These are phyloP conservation scores for Aspergillus niger DNA, from an alignment of 2,329 filamentous ascomycete species.

Conservation along the genomic window DNA sequence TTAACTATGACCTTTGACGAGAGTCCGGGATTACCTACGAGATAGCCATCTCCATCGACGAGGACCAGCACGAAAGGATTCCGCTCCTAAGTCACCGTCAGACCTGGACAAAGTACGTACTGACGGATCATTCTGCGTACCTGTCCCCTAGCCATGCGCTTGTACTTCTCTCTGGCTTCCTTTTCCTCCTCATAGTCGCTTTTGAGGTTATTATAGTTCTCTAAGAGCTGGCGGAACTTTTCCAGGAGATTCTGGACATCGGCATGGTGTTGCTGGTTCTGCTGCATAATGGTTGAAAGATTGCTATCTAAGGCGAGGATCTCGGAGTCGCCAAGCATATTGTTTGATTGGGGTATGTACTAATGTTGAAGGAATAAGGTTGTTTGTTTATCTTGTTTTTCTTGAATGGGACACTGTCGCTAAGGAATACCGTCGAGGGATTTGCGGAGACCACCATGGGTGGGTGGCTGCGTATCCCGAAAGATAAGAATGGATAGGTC, in stretches of 20 bases:
- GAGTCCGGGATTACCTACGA: constrained; percentile 26
- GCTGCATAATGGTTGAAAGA: constrained; percentile 16
- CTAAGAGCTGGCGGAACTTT: constrained; percentile 51
- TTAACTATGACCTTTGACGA: constrained; percentile 57
- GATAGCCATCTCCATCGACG: constrained; percentile 64
- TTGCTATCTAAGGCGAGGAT: constrained; percentile 18
- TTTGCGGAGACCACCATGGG: neutral
- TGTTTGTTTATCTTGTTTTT: neutral
- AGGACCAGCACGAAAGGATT: constrained; percentile 64
- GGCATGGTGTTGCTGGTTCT: constrained; percentile 34
- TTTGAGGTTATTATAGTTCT: constrained; percentile 57
- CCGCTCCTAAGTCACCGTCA: constrained; percentile 41
- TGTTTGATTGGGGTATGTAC: neutral
- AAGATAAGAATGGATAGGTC: neutral
- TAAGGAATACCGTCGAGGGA: neutral
- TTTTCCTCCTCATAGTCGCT: constrained; percentile 61
- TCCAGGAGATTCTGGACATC: constrained; percentile 37
- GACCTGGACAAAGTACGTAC: neutral
- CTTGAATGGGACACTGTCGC: too few species aligned
- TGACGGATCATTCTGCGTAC: constrained; percentile 25
- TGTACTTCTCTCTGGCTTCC: constrained; percentile 57
- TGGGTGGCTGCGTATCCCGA: neutral
- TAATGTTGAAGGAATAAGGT: too few species aligned
- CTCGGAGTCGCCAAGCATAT: constrained; percentile 24
- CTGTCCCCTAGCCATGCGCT: constrained; percentile 52